phyloP scores from a whole-genome alignment of 106 monocot genomes.

The Phalaenopsis equestris region DNA sequence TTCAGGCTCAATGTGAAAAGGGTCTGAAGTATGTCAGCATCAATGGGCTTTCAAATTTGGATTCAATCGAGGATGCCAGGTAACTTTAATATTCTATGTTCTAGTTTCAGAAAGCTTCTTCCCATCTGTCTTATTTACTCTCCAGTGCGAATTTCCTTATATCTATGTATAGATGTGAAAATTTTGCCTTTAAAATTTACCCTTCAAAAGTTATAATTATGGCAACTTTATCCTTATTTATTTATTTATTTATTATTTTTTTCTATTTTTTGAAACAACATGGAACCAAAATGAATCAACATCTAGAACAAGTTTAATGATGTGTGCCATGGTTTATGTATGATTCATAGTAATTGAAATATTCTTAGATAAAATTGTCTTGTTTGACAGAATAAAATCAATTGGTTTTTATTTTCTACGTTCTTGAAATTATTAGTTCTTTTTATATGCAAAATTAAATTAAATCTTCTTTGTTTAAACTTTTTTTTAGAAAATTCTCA shows the following conservation, averaged over 20 bases:
- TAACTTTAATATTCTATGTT: background rate
- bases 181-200: background rate
- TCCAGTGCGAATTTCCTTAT: background rate
- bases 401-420: too few species aligned
- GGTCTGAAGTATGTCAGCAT: constrained; percentile 38
- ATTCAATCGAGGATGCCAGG: constrained; percentile 34
- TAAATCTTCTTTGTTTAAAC: too few species aligned
- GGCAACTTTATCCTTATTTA: background rate
- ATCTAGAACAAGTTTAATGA: too few species aligned
- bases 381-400: too few species aligned
- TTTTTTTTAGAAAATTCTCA: too few species aligned
- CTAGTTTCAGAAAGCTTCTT: background rate
- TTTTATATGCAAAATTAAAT: too few species aligned
- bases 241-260: background rate
- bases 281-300: too few species aligned
- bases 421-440: too few species aligned
- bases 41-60: constrained; percentile 11
- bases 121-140: background rate
- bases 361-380: too few species aligned
- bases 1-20: constrained; percentile 61
- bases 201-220: background rate
- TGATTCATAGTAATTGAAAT: too few species aligned
- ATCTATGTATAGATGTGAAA: background rate
- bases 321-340: too few species aligned
- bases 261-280: too few species aligned